These are phyloP conservation scores for Kandelia obovata DNA, from an alignment of 345 rosid genomes.

Conservation along the genomic window DNA sequence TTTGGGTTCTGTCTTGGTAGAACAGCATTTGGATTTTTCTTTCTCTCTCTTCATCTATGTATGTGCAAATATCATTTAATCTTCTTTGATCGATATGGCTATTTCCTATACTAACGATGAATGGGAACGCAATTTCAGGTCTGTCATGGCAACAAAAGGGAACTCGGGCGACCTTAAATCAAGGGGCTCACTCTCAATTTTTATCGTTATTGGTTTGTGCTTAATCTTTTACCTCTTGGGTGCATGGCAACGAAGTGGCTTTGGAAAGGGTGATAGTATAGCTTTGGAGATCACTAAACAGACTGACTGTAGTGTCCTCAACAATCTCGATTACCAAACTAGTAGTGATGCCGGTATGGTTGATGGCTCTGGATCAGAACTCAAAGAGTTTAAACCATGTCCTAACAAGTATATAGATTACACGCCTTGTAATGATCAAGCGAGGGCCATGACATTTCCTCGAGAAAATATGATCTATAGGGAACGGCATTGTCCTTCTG, in stretches of 20 bases:
- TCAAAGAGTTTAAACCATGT: conserved; percentile 23
- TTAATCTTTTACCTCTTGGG: conserved; percentile 28
- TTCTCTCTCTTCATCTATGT: background rate
- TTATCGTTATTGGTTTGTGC: conserved; percentile 21
- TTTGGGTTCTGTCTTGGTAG: background rate
- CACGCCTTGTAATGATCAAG: conserved; percentile 34
- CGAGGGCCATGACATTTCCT: conserved; percentile 30
- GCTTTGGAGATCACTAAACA: conserved; percentile 21
- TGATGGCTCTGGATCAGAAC: conserved; percentile 10
- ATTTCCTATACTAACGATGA: background rate
- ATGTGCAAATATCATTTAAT: background rate
- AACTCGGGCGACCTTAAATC: conserved; percentile 21
- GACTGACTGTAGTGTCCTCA: conserved; percentile 20
- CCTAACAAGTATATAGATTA: conserved; percentile 22
- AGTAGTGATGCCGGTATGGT: conserved; percentile 18
- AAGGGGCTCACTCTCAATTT: conserved; percentile 17
- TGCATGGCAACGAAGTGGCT: conserved; percentile 33
- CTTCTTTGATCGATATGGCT: background rate
- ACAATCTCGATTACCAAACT: conserved; percentile 25
- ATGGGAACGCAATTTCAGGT: background rate
- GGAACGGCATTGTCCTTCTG: conserved; percentile 33
- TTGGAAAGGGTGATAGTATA: conserved; percentile 29
- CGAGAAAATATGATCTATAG: conserved; percentile 31
- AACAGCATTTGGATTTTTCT: background rate
- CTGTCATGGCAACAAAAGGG: conserved; percentile 29